Percentiles rank a stretch among this genome's conserved stretches.
Evolutionary conservation across 345 rosid genomes (phyloP).

Genomic region (Eucalyptus curtisii): DNA sequence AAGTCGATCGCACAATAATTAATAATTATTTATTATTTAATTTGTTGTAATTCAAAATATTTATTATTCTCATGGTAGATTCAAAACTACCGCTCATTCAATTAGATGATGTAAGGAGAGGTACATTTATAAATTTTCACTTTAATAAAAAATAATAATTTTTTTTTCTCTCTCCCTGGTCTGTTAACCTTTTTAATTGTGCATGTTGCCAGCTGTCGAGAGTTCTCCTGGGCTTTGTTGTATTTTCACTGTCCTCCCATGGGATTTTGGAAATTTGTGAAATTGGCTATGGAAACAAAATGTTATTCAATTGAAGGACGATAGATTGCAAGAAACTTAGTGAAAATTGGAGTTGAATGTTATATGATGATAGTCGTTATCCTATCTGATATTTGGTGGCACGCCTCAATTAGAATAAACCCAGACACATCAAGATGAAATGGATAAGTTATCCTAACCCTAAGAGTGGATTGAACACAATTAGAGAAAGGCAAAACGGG

Average conservation of each 20-base stretch:
- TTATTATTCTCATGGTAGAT: no score
- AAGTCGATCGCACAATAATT: fast-evolving
- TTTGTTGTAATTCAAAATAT: no score
- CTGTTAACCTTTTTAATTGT: background rate
- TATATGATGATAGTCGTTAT: background rate
- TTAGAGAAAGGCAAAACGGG: background rate
- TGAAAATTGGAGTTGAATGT: background rate
- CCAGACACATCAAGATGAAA: background rate
- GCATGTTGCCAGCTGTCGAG: background rate
- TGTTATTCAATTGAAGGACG: background rate
- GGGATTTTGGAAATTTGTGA: background rate
- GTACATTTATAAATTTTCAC: background rate
- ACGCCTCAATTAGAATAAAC: background rate
- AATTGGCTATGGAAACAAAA: background rate
- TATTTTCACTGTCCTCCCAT: background rate
- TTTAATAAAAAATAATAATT: background rate
- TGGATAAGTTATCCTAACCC: background rate
- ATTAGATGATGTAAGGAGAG: no score
- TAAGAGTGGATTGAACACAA: background rate
- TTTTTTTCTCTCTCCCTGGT: background rate
- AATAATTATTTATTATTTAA: no score
- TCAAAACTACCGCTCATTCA: no score
- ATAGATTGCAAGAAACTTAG: background rate
- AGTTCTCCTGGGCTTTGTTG: background rate
- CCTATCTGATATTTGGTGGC: background rate